A percentile compares a stretch with the other conserved stretches of the same genome.
Evolutionary conservation across 305 asterid species (phyloP).

Genomic region (Fraxinus floribunda): DNA sequence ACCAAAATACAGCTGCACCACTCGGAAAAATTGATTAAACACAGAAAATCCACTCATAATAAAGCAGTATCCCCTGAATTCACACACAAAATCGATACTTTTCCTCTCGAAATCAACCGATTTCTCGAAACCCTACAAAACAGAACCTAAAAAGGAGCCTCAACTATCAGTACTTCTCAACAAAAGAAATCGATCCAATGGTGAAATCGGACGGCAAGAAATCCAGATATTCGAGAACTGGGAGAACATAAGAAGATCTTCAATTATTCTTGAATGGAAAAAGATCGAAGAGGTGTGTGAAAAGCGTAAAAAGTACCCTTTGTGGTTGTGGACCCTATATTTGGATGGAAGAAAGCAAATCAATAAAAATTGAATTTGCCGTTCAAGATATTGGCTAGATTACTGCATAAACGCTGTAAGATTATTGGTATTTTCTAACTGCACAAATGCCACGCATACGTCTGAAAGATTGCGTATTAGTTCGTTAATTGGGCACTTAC

Average conservation of each 20-base stretch:
- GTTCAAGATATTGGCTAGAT: background rate
- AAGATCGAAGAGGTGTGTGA: background rate
- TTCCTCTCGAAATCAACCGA: constrained; percentile 7
- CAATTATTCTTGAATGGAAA: background rate
- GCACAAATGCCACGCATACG: too few relatives aligned
- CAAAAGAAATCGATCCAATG: constrained; percentile 27
- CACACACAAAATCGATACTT: constrained; percentile 10
- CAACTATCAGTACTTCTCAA: constrained; percentile 24
- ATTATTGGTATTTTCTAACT: too few relatives aligned
- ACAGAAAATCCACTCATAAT: constrained; percentile 13
- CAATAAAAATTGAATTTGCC: background rate
- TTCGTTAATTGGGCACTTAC: too few relatives aligned
- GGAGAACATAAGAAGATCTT: background rate
- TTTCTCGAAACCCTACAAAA: background rate
- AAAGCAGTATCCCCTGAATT: background rate
- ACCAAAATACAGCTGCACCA: constrained; percentile 8
- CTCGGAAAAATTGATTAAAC: background rate
- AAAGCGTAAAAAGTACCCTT: constrained; percentile 19
- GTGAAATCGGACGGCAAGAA: background rate
- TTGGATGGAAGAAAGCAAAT: constrained; percentile 9
- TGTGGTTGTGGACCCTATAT: constrained; percentile 30
- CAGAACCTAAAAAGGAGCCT: background rate
- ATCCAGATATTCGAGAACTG: background rate
- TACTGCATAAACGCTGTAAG: background rate
- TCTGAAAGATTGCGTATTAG: too few relatives aligned